A percentile compares a stretch with the other conserved stretches of the same genome.
These are phyloP conservation scores for Claviceps maximensis DNA, from an alignment of 2,329 filamentous ascomycete genomes.

Conservation along the genomic window DNA sequence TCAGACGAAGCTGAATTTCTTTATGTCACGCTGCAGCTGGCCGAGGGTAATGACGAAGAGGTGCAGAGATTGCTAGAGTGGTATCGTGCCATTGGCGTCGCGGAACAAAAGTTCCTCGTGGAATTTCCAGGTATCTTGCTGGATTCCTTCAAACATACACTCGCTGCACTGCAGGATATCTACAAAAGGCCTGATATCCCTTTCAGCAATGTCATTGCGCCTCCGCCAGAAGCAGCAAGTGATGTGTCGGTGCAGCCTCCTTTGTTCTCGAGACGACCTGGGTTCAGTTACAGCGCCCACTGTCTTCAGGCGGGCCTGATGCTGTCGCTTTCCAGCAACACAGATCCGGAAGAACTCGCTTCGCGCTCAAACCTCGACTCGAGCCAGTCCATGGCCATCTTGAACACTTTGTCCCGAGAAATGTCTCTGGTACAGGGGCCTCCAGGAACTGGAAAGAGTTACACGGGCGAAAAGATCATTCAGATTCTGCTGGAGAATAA, in stretches of 20 bases:
- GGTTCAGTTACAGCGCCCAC: constrained; percentile 35
- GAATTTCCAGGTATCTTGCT: constrained; percentile 50
- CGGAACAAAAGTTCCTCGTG: constrained; percentile 26
- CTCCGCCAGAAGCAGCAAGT: constrained; percentile 10
- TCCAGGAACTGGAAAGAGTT: constrained; percentile 57
- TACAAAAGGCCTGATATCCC: constrained; percentile 29
- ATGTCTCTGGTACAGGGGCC: constrained; percentile 56
- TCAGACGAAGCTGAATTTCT: constrained; percentile 17
- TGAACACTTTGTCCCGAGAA: constrained; percentile 35
- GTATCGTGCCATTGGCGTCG: constrained; percentile 12
- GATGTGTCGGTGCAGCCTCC: constrained; percentile 28
- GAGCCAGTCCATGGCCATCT: constrained; percentile 36
- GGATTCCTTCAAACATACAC: constrained; percentile 42
- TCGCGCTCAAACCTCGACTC: constrained; percentile 35
- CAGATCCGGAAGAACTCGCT: constrained; percentile 13
- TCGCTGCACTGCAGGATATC: constrained; percentile 43
- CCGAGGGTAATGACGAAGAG: constrained; percentile 10
- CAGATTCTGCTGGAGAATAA: constrained; percentile 36
- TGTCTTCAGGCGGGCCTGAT: constrained; percentile 17
- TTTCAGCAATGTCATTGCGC: constrained; percentile 33
- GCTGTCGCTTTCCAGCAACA: constrained; percentile 9
- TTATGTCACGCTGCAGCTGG: constrained; percentile 19
- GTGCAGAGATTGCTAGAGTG: constrained; percentile 15
- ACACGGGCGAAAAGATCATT: constrained; percentile 45
- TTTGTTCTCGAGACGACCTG: constrained; percentile 31